Percentiles rank a stretch among this genome's conserved stretches.
Evolutionary conservation across 2,329 filamentous ascomycete species (phyloP).

Genomic region (Paraphoma sp.): DNA sequence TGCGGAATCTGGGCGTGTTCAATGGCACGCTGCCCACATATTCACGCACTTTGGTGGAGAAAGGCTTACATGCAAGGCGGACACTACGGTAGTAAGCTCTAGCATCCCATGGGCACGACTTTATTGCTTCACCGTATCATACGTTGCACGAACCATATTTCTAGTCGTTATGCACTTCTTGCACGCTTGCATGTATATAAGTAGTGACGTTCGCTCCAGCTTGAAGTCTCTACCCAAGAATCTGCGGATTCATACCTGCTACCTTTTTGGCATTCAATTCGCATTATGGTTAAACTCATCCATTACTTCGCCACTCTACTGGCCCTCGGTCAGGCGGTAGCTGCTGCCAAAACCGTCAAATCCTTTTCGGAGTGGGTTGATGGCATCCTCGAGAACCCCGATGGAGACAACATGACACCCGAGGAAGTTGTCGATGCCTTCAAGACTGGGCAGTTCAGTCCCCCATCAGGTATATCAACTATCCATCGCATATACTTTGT

Average conservation of each 20-base stretch:
- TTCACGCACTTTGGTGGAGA: no score
- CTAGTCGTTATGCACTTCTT: conserved; percentile 1
- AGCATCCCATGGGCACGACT: neutral
- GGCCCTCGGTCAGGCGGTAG: conserved; percentile 13
- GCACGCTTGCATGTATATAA: conserved; percentile 3
- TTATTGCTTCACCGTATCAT: neutral
- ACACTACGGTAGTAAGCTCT: no score
- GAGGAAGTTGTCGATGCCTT: conserved; percentile 17
- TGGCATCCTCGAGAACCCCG: conserved; percentile 14
- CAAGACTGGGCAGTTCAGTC: conserved; percentile 11
- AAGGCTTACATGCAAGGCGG: no score
- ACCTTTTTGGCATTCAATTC: neutral
- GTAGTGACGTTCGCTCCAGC: conserved; percentile 5
- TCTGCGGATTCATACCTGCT: conserved; percentile 4
- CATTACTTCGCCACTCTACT: conserved; percentile 13
- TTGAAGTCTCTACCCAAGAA: neutral
- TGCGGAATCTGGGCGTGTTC: no score
- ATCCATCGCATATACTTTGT: conserved; percentile 1
- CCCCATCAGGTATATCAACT: conserved; percentile 11
- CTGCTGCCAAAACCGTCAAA: conserved; percentile 14
- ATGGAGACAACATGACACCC: conserved; percentile 19
- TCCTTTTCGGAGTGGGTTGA: conserved; percentile 21
- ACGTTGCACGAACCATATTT: neutral
- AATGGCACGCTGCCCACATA: no score
- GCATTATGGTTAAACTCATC: conserved; percentile 16